Evolutionary conservation across 2,329 filamentous ascomycete species (phyloP).

Genomic region (Colletotrichum trifolii): DNA sequence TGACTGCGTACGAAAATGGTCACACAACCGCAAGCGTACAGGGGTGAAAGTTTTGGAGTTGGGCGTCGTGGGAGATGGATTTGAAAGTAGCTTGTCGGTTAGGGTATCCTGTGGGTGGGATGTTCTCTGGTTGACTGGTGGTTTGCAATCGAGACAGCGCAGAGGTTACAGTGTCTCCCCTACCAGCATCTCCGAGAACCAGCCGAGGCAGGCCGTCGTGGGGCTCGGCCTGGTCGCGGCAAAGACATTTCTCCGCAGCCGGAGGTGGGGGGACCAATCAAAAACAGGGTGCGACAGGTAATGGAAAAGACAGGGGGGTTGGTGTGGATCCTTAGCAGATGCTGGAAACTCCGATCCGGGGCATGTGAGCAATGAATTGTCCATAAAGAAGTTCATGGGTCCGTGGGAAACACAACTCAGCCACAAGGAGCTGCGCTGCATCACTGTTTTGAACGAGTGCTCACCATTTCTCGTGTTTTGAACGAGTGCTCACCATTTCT

Average conservation of each 20-base stretch:
- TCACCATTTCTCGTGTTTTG: not conserved
- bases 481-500: no score
- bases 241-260: constrained; percentile 33
- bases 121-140: not conserved
- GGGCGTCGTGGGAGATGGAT: not conserved
- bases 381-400: constrained; percentile 12
- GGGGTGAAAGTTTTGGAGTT: not conserved
- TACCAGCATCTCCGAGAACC: constrained; percentile 29
- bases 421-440: not conserved
- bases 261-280: constrained; percentile 34
- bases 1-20: not conserved
- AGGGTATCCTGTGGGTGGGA: not conserved
- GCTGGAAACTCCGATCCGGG: constrained; percentile 13
- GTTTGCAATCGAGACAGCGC: constrained; percentile 25
- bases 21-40: not conserved
- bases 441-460: not conserved
- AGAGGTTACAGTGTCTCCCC: not conserved
- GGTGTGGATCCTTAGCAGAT: constrained; percentile 11
- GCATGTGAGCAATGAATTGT: constrained; percentile 21
- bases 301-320: constrained; percentile 8
- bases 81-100: constrained; percentile 1
- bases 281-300: not conserved
- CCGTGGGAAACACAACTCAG: constrained; percentile 7
- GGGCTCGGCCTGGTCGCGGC: constrained; percentile 25
- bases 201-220: constrained; percentile 35